Conservation (phyloP, 768 basidiomycete species). For the Paxillus ammoniavirescens region DNA sequence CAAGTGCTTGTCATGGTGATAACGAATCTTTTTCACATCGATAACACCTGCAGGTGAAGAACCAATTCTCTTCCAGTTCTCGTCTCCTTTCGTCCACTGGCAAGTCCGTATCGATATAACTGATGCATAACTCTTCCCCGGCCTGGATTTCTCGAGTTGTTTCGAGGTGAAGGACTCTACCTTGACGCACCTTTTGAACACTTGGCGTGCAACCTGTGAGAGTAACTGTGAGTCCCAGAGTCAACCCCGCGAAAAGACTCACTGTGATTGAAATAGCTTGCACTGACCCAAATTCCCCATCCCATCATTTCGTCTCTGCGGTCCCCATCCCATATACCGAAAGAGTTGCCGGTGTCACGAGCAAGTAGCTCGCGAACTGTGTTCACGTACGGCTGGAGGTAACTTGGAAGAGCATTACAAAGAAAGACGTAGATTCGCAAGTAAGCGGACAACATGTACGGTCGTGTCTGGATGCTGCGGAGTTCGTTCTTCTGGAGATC, state of each 20-base stretch:
- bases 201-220: slow-evolving; percentile 52
- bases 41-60: slow-evolving; percentile 51
- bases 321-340: slow-evolving; percentile 65
- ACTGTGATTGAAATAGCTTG: slow-evolving; percentile 73
- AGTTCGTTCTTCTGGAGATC: slow-evolving; percentile 60
- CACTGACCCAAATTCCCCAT: slow-evolving; percentile 59
- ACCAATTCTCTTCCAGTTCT: slow-evolving; percentile 51
- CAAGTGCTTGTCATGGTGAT: background rate
- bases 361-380: slow-evolving; percentile 53
- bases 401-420: slow-evolving; percentile 32
- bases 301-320: slow-evolving; percentile 57
- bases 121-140: slow-evolving; percentile 60
- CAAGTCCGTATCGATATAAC: slow-evolving; percentile 43
- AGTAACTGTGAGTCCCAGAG: background rate
- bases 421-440: slow-evolving; percentile 56
- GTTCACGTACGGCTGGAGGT: slow-evolving; percentile 36
- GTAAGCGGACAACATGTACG: slow-evolving; percentile 51
- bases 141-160: slow-evolving; percentile 39
- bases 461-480: slow-evolving; percentile 42
- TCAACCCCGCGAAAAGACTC: slow-evolving; percentile 6
- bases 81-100: slow-evolving; percentile 36
- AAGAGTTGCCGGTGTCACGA: slow-evolving; percentile 64
- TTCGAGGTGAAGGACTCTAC: slow-evolving; percentile 48
- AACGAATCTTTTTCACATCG: slow-evolving; percentile 37
- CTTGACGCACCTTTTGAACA: slow-evolving; percentile 43